Evolutionary conservation across 441 rosid genomes (phyloP).

Genomic region (Pelargonium fulgidum): DNA sequence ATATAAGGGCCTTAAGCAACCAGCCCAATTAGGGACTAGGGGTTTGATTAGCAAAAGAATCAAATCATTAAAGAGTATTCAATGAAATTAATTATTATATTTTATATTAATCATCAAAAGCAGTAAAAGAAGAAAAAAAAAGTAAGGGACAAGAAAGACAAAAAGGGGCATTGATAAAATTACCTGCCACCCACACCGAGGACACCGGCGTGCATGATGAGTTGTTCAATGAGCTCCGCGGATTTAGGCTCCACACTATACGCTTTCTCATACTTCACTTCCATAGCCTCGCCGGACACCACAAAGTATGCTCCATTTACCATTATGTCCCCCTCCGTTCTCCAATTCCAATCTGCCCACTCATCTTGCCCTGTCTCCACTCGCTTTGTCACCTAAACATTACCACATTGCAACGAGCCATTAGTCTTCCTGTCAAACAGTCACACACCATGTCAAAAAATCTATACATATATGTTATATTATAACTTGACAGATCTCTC

Average conservation of each 20-base stretch:
- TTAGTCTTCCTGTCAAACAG: background rate
- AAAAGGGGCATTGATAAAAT: background rate
- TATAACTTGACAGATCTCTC: no score
- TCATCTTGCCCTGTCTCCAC: conserved; percentile 54
- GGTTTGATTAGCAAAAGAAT: background rate
- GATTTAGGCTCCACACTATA: conserved; percentile 87
- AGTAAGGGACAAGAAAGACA: background rate
- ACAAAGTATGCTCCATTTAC: conserved; percentile 47
- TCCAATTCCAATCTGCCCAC: conserved; percentile 89
- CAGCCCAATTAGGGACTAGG: no score
- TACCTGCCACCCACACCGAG: conserved; percentile 97
- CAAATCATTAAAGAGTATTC: background rate
- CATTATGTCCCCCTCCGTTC: conserved; percentile 75
- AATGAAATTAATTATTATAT: background rate
- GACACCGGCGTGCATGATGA: conserved; percentile 69
- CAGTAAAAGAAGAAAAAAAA: background rate
- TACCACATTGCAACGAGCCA: no score
- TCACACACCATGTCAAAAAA: no score
- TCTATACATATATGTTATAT: no score
- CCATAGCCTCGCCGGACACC: conserved; percentile 33
- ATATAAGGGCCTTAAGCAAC: no score
- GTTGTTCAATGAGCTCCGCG: conserved; percentile 49
- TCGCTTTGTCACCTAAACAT: conserved; percentile 58
- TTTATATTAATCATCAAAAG: background rate
- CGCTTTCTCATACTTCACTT: conserved; percentile 73